Conservation (phyloP, 1,284 basidiomycete species). For the Xerocomus nothofagi region DNA sequence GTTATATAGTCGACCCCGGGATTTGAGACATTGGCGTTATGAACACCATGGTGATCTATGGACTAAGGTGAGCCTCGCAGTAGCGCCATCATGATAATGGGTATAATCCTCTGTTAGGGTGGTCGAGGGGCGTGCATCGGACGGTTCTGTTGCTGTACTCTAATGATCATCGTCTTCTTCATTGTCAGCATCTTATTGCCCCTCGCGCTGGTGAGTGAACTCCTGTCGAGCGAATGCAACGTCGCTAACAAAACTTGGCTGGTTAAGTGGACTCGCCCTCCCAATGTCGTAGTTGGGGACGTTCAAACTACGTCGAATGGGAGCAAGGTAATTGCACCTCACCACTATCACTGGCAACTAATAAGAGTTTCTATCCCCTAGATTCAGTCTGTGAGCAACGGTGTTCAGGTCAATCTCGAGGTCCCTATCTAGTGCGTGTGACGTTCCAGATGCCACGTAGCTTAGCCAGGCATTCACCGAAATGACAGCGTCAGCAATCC, state of each 20-base stretch:
- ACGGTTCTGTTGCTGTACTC: constrained; percentile 68
- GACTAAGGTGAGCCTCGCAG: constrained; percentile 48
- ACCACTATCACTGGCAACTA: background rate
- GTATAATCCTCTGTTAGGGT: constrained; percentile 41
- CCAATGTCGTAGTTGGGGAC: constrained; percentile 64
- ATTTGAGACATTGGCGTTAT: constrained; percentile 53
- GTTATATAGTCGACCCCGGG: constrained; percentile 36
- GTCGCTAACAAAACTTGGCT: constrained; percentile 13
- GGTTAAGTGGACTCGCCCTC: constrained; percentile 76
- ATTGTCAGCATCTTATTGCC: constrained; percentile 70
- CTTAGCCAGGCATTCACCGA: constrained; percentile 9
- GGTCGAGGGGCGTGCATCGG: constrained; percentile 56
- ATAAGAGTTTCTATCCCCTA: constrained; percentile 27
- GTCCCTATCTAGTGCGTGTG: constrained; percentile 64
- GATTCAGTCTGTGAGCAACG: constrained; percentile 42
- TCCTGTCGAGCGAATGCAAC: background rate
- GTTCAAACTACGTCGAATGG: constrained; percentile 45
- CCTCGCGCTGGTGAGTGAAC: constrained; percentile 61
- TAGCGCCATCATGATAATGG: background rate
- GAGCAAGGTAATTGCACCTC: constrained; percentile 41
- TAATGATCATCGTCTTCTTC: constrained; percentile 64
- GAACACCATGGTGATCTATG: constrained; percentile 61
- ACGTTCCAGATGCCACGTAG: constrained; percentile 1
- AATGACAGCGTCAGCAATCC: constrained; percentile 74
- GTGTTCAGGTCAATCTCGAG: constrained; percentile 63